Evolutionary conservation across 192 early-diverging fungal species (phyloP), one percentile per base, ranked within the genome.

Genomic region (Entomortierella parvispora): DNA sequence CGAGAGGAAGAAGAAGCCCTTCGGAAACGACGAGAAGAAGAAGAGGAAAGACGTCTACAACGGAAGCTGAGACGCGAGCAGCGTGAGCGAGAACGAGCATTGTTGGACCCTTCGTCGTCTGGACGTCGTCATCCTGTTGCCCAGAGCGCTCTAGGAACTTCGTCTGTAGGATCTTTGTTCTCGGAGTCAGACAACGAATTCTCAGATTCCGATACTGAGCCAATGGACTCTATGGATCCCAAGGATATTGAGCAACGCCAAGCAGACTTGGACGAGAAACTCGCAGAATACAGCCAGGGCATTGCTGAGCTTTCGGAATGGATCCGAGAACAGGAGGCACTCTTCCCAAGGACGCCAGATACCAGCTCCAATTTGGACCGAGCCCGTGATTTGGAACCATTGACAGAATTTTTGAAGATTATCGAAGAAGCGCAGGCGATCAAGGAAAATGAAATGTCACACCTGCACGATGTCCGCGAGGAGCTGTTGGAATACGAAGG

Each of bases 1-100:
- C 66, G 47, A 22, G 72, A 76, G 28, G 72, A 76, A 43, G 72
- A 76, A 45, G 72, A 76, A n/a, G 72, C 72, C 12, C 72, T 67
- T 6, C 42, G 72, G 50, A 67, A 62, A 47, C 34, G 62, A 34
- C 64, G 53, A 7, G 64, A 76, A 44, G 72, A 76, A 42, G 72
- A 76, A n/a, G 72, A 61, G 32, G 72, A 67, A 37, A 54, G 47
- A 45, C 58, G 58, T 10, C 59, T 68, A 8, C 72, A 76, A n/a
- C 64, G 72, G 3, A 56, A 68, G 44, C 65, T 68, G 9, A 49
- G 71, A 37, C 57, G 71, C n/a, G 71, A 76, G 48, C 71, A 76
- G 40, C 64, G 59, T 0, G 65, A 76, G 29, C 47, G 44, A 15
- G 63, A 75, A 49, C 61, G 37, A 25, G 58, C 45, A 0, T 42